phyloP scores from a whole-genome alignment of 192 early-diverging fungal species.

The Coemansia sp. region DNA sequence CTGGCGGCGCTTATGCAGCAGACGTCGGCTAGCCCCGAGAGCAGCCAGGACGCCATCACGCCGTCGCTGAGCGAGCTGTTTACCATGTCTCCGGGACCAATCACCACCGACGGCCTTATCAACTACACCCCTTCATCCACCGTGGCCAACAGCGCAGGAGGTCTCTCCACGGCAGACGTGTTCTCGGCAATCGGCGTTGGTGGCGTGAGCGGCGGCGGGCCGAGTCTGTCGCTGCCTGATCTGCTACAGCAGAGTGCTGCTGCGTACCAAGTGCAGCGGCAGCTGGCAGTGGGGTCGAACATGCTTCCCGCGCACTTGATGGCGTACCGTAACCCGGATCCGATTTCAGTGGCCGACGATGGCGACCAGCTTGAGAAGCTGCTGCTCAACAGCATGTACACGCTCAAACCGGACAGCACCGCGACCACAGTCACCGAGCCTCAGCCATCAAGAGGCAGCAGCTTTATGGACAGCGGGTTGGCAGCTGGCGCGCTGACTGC shows the following conservation, averaged over 20 bases:
- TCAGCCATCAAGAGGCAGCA: too few species aligned
- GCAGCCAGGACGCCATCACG: slow-evolving; percentile 6
- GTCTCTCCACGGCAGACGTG: not conserved
- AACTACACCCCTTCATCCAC: slow-evolving; percentile 12
- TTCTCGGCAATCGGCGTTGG: not conserved
- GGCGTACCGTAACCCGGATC: slow-evolving; percentile 51
- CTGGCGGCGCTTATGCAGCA: slow-evolving; percentile 32
- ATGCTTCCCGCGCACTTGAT: slow-evolving; percentile 33
- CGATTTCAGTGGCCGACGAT: slow-evolving; percentile 21
- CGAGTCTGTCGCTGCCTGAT: not conserved
- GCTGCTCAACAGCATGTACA: slow-evolving; percentile 40
- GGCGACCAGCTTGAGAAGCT: slow-evolving; percentile 47
- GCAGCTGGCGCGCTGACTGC: too few species aligned
- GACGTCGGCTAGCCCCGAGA: not conserved
- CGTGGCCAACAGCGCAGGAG: not conserved
- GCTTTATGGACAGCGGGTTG: not conserved
- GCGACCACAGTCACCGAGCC: too few species aligned
- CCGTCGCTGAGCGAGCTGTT: slow-evolving; percentile 41
- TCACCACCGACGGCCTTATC: slow-evolving; percentile 18
- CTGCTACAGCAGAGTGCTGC: slow-evolving; percentile 8
- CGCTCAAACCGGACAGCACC: not conserved
- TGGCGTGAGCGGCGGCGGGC: not conserved
- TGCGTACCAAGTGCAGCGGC: slow-evolving; percentile 1
- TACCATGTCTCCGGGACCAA: slow-evolving; percentile 24
- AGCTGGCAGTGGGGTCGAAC: not conserved